Conservation (phyloP, 2,329 filamentous ascomycete genomes). For the Chaetomium globosum region DNA sequence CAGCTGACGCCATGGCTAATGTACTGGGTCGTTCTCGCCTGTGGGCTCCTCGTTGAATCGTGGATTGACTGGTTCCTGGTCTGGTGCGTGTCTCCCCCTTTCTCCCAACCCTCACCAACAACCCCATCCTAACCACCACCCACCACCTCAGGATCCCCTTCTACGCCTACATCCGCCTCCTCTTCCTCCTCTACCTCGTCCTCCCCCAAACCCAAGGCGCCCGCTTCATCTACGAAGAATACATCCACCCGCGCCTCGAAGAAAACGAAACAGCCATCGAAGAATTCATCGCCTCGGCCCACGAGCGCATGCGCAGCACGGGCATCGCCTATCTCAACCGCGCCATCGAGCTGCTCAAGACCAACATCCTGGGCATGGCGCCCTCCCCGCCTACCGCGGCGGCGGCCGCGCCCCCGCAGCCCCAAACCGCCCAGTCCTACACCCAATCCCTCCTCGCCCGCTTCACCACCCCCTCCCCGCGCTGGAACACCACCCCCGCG, state of each 20-base stretch:
- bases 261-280: slow-evolving; percentile 90
- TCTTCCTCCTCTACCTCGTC: slow-evolving; percentile 89
- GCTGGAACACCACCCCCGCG: slow-evolving; percentile 50
- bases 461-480: slow-evolving; percentile 77
- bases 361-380: slow-evolving; percentile 77
- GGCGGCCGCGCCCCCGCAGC: neutral
- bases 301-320: slow-evolving; percentile 75
- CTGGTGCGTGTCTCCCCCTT: slow-evolving; percentile 59
- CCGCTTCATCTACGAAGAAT: slow-evolving; percentile 77
- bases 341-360: slow-evolving; percentile 70
- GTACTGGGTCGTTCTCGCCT: slow-evolving; percentile 95
- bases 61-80: slow-evolving; percentile 84
- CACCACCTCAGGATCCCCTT: slow-evolving; percentile 72
- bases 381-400: slow-evolving; percentile 51
- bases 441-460: slow-evolving; percentile 80
- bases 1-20: slow-evolving; percentile 96
- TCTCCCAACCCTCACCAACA: neutral
- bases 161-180: slow-evolving; percentile 86
- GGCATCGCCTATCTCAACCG: slow-evolving; percentile 76
- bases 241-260: slow-evolving; percentile 84
- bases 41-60: slow-evolving; percentile 78
- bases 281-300: slow-evolving; percentile 78
- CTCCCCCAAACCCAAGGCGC: slow-evolving; percentile 97
- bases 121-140: neutral
- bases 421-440: slow-evolving; percentile 57